Evolutionary conservation across 2,329 filamentous ascomycete species (phyloP), one percentile per base, ranked within the genome.

Genomic region (Penicillium brevicompactum): DNA sequence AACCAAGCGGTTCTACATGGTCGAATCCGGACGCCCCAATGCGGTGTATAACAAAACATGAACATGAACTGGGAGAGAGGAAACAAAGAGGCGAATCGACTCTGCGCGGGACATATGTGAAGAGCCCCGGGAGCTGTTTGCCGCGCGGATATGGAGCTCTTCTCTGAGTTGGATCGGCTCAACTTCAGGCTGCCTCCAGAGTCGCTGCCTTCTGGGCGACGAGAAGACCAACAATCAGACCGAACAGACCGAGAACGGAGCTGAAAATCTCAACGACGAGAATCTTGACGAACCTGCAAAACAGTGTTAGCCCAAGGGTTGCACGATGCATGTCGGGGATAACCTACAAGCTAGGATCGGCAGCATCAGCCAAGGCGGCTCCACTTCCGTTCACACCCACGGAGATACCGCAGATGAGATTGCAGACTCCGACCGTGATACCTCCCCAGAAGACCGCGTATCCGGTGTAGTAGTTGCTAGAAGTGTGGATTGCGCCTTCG

Each of bases 211-310:
- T 96, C 73, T 88, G 84, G 56, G 91, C 90, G 49, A 97, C 84
- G 63, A 99, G 82, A 52, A 99, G 84, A 44, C 95, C 94, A 65
- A 99, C 87, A 70, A 99, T 99, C 61, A 99, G 83, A 56, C 94
- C 95, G 70, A 99, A 99, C 3, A 99, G 86, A 61, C 95, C 94
- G 10, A 99, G 83, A 46, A 99, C 93, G 40, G 93, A 97, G 74
- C 92, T 97, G 82, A 99, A 99, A 74, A 99, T 99, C 78, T 99
- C 95, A 70, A 99, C 95, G 65, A 99, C 93, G 49, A 99, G 87
- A 65, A 99, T 96, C 80, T 96, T 97, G 78, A 99, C 93, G 77
- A 99, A 99, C 51, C 92, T 96, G 60, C 16, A 38, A 50, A 62
- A 46, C 0, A 46, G 42, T 27, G 51, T 60, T 49, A 56, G 40